Evolutionary conservation across 1,284 basidiomycete genomes (phyloP).

Genomic region (Sporisorium graminicola): DNA sequence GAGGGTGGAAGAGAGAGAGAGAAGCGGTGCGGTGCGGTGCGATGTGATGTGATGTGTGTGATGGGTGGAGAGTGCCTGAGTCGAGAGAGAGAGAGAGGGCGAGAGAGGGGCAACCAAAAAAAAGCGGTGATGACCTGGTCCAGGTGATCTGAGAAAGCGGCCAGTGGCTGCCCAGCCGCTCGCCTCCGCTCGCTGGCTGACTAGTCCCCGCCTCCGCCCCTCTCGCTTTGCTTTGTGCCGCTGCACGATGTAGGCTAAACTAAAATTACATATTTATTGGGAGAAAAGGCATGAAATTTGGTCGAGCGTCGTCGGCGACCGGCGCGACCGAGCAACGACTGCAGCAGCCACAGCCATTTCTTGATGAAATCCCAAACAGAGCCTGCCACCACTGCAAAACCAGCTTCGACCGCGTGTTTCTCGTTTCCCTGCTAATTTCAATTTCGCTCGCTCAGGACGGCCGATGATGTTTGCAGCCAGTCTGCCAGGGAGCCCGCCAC

Average conservation of each 20-base stretch:
- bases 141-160: too few relatives aligned
- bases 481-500: too few relatives aligned
- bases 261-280: neutral
- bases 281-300: neutral
- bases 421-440: neutral
- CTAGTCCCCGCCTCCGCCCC: neutral
- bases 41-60: neutral
- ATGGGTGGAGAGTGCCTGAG: neutral
- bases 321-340: slow-evolving; percentile 24
- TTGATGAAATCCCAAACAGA: slow-evolving; percentile 3
- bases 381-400: too few relatives aligned
- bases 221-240: neutral
- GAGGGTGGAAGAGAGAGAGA: neutral
- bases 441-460: neutral
- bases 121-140: neutral
- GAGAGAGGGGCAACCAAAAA: neutral
- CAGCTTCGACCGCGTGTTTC: neutral
- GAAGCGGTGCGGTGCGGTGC: neutral
- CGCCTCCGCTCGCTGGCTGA: neutral
- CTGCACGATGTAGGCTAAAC: slow-evolving; percentile 15
- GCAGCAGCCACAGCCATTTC: neutral
- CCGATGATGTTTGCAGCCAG: too few relatives aligned
- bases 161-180: neutral
- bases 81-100: too few relatives aligned
- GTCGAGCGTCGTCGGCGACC: slow-evolving; percentile 13